These are phyloP conservation scores for Salix arbutifolia DNA, from an alignment of 345 rosid species.

Conservation along the genomic window DNA sequence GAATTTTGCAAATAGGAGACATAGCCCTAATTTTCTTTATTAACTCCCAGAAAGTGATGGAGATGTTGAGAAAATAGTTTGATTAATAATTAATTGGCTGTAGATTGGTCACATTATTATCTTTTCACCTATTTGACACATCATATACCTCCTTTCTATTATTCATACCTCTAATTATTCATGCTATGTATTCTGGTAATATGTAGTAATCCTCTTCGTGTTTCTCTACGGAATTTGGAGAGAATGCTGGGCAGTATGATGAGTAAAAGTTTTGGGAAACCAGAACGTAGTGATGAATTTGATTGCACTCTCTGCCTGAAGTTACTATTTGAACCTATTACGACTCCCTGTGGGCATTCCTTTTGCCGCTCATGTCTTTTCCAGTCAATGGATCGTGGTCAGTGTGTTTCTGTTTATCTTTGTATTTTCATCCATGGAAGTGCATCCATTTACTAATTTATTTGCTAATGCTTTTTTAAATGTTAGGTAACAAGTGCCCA, in stretches of 20 bases:
- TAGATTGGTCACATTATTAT: not conserved
- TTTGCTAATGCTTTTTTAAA: slow-evolving; percentile 16
- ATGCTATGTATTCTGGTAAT: slow-evolving; percentile 29
- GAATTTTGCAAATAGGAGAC: not conserved
- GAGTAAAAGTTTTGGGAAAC: slow-evolving; percentile 41
- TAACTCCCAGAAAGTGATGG: not conserved
- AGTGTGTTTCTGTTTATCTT: slow-evolving; percentile 24
- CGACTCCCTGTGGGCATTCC: slow-evolving; percentile 96
- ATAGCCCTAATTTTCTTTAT: not conserved
- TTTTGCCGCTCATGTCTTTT: slow-evolving; percentile 87
- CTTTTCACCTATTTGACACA: not conserved
- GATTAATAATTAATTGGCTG: not conserved
- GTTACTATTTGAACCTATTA: slow-evolving; percentile 77
- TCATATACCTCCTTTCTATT: slow-evolving; percentile 19
- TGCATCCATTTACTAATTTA: not conserved
- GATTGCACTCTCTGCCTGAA: slow-evolving; percentile 91
- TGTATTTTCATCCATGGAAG: not conserved
- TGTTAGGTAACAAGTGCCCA: slow-evolving; percentile 90
- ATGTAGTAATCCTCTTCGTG: slow-evolving; percentile 72
- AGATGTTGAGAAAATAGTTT: not conserved
- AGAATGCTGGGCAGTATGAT: slow-evolving; percentile 27
- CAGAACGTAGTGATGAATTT: slow-evolving; percentile 76
- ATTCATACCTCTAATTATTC: not conserved
- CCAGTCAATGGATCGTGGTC: slow-evolving; percentile 92
- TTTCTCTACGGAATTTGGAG: slow-evolving; percentile 65